Conservation (phyloP, 2,329 filamentous ascomycete genomes). For the Trichoderma breve region DNA sequence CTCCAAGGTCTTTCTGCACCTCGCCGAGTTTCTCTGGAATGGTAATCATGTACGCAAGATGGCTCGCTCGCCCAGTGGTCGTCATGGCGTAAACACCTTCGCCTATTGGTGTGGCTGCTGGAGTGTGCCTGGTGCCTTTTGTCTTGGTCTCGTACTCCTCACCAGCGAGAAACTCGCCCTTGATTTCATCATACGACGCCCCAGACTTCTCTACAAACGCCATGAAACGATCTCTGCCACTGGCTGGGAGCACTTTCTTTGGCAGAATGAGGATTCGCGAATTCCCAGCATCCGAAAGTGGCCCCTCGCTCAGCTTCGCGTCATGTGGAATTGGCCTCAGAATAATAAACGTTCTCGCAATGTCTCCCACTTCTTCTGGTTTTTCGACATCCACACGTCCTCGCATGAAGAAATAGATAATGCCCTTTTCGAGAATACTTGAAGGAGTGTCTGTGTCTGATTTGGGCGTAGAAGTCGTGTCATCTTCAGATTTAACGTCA, state of each 20-base stretch:
- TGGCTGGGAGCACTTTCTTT: constrained; percentile 77
- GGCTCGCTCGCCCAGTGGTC: constrained; percentile 66
- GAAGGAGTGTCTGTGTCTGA: constrained; percentile 39
- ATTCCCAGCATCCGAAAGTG: constrained; percentile 53
- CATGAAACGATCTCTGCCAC: constrained; percentile 69
- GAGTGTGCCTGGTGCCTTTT: constrained; percentile 62
- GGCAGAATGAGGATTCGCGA: constrained; percentile 74
- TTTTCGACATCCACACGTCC: constrained; percentile 71
- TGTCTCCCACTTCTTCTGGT: constrained; percentile 66
- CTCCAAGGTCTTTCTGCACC: constrained; percentile 71
- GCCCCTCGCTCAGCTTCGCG: constrained; percentile 55
- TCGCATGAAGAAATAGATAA: constrained; percentile 89
- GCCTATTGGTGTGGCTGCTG: constrained; percentile 71
- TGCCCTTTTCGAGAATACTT: constrained; percentile 76
- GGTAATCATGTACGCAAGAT: constrained; percentile 77
- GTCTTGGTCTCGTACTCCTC: constrained; percentile 76
- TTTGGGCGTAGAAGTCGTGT: constrained; percentile 23
- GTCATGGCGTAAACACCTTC: constrained; percentile 86
- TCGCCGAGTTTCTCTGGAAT: constrained; percentile 67
- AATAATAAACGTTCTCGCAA: constrained; percentile 76
- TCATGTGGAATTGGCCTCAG: constrained; percentile 69
- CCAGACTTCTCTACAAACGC: constrained; percentile 77
- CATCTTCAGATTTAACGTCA: not conserved
- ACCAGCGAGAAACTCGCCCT: constrained; percentile 66
- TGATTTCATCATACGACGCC: constrained; percentile 65